Evolutionary conservation across 352 stramenopile species (phyloP), one percentile per base, ranked within the genome.

Genomic region (Phytophthora palmivora): DNA sequence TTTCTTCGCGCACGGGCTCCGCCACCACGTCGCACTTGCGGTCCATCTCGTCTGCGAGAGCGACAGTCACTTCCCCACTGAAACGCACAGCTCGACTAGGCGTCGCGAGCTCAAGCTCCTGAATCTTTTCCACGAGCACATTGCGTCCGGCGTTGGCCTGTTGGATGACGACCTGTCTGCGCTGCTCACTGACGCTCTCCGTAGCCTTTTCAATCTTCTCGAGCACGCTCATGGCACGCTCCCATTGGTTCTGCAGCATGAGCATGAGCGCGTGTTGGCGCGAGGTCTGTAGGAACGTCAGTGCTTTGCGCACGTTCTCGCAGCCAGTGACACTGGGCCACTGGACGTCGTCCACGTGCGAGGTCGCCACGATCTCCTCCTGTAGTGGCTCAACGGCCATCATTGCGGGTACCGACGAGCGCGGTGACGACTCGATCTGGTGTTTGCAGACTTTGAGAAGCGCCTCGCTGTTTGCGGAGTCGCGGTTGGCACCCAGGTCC

Each of bases 231-330:
- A 92, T 79, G 10, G 83, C 83, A 46, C 80, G 83, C 32, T 88
- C 76, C 83, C 83, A 92, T 52, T 92, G 83, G 70, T 92, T 92
- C 67, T 90, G 78, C 38, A 89, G 63, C 74, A 90, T 85, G 18
- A 92, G 70, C 63, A 87, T 64, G 45, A 88, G 79, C n/a, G 83
- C 83, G 67, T 92, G 83, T 54, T 90, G 78, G 3, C 78, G 67
- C 18, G 83, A 92, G 9, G 76, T 88, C 56, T 87, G 74, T 33
- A 92, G 63, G 54, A 92, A 88, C 41, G 64, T 72, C 14, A 89
- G 58, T 16, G 83, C 80, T 32, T 88, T 88, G 63, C 83, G 80
- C 44, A 92, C 75, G 10, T 72, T 72, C 48, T 87, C 79, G 59
- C 80, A 88, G 44, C 78, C 75, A 6, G 50, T 74, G 39, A 91